A percentile compares a stretch with the other conserved stretches of the same genome.
Conservation (phyloP, 2,329 filamentous ascomycete species). For the Aspergillus neotritici region DNA sequence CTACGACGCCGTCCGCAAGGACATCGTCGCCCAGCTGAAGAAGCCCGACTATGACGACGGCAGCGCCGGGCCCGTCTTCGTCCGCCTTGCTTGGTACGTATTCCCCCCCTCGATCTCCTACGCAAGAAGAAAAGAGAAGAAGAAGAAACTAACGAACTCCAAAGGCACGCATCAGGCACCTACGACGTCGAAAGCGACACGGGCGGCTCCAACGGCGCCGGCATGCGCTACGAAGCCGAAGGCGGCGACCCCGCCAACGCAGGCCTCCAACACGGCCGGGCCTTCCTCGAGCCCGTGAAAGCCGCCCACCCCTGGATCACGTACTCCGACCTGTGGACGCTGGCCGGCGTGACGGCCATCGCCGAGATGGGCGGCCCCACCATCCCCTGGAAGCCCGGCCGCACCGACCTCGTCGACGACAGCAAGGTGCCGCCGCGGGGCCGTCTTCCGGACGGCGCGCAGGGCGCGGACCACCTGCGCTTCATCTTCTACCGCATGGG, state of each 20-base stretch:
- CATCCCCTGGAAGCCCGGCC: conserved; percentile 53
- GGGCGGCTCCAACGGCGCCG: conserved; percentile 59
- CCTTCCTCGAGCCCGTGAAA: conserved; percentile 60
- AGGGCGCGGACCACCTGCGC: conserved; percentile 51
- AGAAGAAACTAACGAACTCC: conserved; percentile 3
- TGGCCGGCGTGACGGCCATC: conserved; percentile 56
- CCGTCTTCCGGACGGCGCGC: conserved; percentile 50
- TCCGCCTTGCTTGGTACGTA: conserved; percentile 56
- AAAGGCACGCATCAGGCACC: conserved; percentile 58
- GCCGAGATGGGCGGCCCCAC: conserved; percentile 56
- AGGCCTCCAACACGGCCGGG: conserved; percentile 57
- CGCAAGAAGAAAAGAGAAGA: background rate
- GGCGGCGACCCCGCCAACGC: conserved; percentile 61
- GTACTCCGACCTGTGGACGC: conserved; percentile 61
- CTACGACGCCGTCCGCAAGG: conserved; percentile 49
- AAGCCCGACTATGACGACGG: conserved; percentile 62
- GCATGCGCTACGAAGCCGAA: conserved; percentile 61
- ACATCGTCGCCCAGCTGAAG: conserved; percentile 50
- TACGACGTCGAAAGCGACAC: conserved; percentile 56
- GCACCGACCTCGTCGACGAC: conserved; percentile 59
- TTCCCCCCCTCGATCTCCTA: background rate
- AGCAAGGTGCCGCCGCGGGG: conserved; percentile 55
- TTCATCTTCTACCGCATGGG: conserved; percentile 57
- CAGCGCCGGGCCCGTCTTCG: conserved; percentile 58
- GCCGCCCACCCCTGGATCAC: conserved; percentile 57